Evolutionary conservation across 2,329 filamentous ascomycete genomes (phyloP).

Genomic region (Pseudogymnoascus sp.): DNA sequence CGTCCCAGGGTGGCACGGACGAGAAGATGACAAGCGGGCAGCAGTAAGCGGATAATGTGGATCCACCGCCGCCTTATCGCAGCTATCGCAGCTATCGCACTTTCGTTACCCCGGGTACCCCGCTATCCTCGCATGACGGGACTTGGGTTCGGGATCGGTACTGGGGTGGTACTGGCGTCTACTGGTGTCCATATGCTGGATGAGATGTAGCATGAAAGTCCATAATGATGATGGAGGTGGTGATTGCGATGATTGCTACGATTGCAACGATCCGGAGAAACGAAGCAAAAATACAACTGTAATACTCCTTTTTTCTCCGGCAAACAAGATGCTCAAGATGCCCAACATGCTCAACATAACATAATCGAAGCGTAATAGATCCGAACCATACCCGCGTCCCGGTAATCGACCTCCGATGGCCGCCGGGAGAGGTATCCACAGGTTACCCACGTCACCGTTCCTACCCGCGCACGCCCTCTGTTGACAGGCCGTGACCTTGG

Average conservation of each 20-base stretch:
- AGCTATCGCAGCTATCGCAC: neutral
- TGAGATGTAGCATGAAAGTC: neutral
- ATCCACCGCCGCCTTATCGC: neutral
- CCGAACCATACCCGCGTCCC: neutral
- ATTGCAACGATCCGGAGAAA: neutral
- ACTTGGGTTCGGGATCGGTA: neutral
- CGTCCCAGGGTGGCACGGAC: neutral
- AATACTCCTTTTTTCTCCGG: neutral
- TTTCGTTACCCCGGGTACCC: neutral
- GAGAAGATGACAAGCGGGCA: neutral
- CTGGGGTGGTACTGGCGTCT: constrained; percentile 3
- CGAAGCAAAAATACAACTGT: neutral
- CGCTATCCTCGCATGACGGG: neutral
- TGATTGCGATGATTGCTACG: neutral
- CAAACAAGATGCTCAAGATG: neutral
- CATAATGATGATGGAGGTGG: neutral
- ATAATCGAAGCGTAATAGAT: constrained; percentile 1
- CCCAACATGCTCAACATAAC: neutral
- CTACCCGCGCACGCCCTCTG: neutral
- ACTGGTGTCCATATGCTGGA: neutral
- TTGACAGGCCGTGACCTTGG: constrained; percentile 6
- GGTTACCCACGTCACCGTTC: neutral
- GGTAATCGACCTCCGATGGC: neutral
- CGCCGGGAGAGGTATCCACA: neutral
- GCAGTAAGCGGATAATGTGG: neutral